Conservation (phyloP, 768 basidiomycete species). For the Coprinopsis marcescibilis region DNA sequence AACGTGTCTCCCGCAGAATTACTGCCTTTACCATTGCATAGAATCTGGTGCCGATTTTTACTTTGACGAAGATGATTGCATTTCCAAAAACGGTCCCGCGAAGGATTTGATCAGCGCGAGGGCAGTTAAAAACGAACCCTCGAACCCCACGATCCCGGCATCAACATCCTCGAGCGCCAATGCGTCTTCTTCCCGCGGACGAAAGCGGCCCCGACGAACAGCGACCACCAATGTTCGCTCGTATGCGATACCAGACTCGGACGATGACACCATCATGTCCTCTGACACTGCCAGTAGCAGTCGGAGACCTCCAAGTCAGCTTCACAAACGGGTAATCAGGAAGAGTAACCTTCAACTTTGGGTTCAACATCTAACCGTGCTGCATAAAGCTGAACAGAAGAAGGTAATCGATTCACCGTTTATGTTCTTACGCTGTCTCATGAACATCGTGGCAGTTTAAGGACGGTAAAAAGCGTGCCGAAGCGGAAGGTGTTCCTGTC, state of each 20-base stretch:
- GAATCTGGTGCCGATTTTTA: conserved; percentile 65
- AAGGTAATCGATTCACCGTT: conserved; percentile 43
- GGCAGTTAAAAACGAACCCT: conserved; percentile 39
- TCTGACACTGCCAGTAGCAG: no score
- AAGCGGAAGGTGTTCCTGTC: conserved; percentile 36
- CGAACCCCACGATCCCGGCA: conserved; percentile 12
- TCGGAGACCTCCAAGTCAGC: neutral
- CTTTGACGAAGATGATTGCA: conserved; percentile 63
- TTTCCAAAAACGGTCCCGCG: conserved; percentile 28
- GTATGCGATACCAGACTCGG: conserved; percentile 65
- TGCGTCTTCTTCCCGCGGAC: conserved; percentile 23
- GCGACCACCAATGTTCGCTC: conserved; percentile 48
- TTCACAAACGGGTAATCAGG: conserved; percentile 25
- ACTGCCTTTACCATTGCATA: conserved; percentile 54
- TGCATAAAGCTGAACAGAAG: conserved; percentile 61
- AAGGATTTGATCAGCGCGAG: conserved; percentile 15
- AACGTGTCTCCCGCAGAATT: conserved; percentile 31
- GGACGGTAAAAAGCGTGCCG: conserved; percentile 52
- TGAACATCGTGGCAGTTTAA: conserved; percentile 41
- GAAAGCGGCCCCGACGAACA: conserved; percentile 57
- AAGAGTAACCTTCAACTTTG: conserved; percentile 54
- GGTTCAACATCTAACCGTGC: conserved; percentile 57
- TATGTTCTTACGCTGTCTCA: conserved; percentile 4
- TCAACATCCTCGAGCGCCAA: conserved; percentile 13
- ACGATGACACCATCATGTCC: conserved; percentile 41